These are phyloP conservation scores for Saksenaea oblongispora DNA, from an alignment of 371 early-diverging fungal species.

Conservation along the genomic window DNA sequence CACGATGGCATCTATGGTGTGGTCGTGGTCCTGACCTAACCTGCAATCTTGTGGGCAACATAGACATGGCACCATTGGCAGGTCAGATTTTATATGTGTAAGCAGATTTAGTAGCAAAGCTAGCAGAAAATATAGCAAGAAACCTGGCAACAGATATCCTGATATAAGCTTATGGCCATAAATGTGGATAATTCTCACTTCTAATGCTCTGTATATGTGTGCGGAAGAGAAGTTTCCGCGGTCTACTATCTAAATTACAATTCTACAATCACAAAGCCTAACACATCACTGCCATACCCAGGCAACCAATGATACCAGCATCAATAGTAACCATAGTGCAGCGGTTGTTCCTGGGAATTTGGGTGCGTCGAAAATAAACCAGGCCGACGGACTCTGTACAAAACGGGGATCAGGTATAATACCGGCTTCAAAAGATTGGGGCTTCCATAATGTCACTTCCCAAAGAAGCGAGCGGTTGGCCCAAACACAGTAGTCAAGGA, in stretches of 20 bases:
- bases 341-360: constrained; percentile 3
- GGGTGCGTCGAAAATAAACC: constrained; percentile 9
- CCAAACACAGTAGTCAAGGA: constrained; percentile 22
- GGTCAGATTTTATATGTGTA: background rate
- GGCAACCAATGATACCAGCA: constrained; percentile 11
- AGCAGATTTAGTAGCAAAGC: too few species aligned
- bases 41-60: constrained; percentile 14
- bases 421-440: constrained; percentile 20
- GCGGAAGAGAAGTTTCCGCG: too few species aligned
- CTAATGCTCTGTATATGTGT: too few species aligned
- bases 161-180: too few species aligned
- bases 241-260: too few species aligned
- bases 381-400: constrained; percentile 4
- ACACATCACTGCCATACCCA: constrained; percentile 12
- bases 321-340: constrained; percentile 10
- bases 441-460: constrained; percentile 30
- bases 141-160: too few species aligned
- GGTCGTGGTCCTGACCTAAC: constrained; percentile 22
- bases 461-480: constrained; percentile 28
- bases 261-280: background rate
- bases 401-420: constrained; percentile 17
- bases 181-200: too few species aligned
- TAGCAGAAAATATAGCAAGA: too few species aligned
- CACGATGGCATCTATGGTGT: constrained; percentile 13
- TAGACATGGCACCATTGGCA: constrained; percentile 15